Evolutionary conservation across 345 rosid species (phyloP).

Genomic region (Arabidopsis thaliana): TAIR10.1 NC_003074.8:18442501-18443000

Average conservation of each 20-base stretch:
- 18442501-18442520: constrained; percentile 73
- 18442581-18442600: constrained; percentile 70
- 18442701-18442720: constrained; percentile 52
- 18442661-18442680: constrained; percentile 34
- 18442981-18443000: constrained; percentile 98
- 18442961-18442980: constrained; percentile 47
- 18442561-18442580: constrained; percentile 59
- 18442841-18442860: constrained; percentile 43
- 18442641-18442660: constrained; percentile 35
- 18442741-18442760: constrained; percentile 39
- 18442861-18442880: constrained; percentile 41
- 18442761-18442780: constrained; percentile 29
- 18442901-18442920: constrained; percentile 50
- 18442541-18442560: constrained; percentile 44
- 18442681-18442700: constrained; percentile 46
- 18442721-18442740: constrained; percentile 54
- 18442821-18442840: constrained; percentile 35
- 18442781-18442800: constrained; percentile 41
- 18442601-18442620: constrained; percentile 72
- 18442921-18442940: background rate
- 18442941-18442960: constrained; percentile 1
- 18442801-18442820: constrained; percentile 46
- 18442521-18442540: constrained; percentile 48
- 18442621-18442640: constrained; percentile 76
- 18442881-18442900: constrained; percentile 65